Percentiles rank a stretch among this genome's conserved stretches.
phyloP scores from a whole-genome alignment of 2,329 filamentous ascomycete genomes.

The Kalmusia sp. region DNA sequence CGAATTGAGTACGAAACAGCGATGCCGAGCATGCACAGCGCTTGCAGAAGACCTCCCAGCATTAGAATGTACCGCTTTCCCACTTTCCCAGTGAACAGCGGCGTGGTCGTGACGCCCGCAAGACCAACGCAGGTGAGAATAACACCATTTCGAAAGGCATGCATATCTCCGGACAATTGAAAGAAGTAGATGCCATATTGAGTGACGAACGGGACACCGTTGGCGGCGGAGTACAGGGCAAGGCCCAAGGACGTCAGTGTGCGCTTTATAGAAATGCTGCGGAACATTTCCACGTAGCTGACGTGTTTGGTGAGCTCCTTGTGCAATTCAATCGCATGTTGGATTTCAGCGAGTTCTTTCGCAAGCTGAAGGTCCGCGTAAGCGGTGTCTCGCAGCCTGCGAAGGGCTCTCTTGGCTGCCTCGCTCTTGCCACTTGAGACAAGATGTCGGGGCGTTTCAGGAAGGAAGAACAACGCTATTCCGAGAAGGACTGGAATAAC shows the following conservation, averaged over 20 bases:
- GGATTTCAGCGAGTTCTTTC: conserved; percentile 38
- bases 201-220: conserved; percentile 46
- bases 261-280: conserved; percentile 39
- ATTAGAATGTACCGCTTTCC: too few species aligned
- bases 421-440: conserved; percentile 45
- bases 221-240: too few species aligned
- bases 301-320: conserved; percentile 33
- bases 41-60: too few species aligned
- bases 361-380: too few species aligned
- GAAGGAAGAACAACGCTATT: conserved; percentile 38
- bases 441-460: conserved; percentile 50
- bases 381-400: conserved; percentile 41
- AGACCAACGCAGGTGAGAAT: too few species aligned
- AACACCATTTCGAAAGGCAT: too few species aligned
- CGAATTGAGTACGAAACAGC: conserved; percentile 4
- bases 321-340: conserved; percentile 40
- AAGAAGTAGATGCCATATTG: too few species aligned
- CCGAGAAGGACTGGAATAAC: conserved; percentile 49
- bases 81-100: too few species aligned
- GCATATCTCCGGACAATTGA: too few species aligned
- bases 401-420: conserved; percentile 31
- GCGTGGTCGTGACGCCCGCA: too few species aligned
- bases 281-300: conserved; percentile 45
- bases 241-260: conserved; percentile 45
- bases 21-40: conserved; percentile 19